Conservation (phyloP, 805 yeast genomes). For the Metschnikowia dekortorum region DNA sequence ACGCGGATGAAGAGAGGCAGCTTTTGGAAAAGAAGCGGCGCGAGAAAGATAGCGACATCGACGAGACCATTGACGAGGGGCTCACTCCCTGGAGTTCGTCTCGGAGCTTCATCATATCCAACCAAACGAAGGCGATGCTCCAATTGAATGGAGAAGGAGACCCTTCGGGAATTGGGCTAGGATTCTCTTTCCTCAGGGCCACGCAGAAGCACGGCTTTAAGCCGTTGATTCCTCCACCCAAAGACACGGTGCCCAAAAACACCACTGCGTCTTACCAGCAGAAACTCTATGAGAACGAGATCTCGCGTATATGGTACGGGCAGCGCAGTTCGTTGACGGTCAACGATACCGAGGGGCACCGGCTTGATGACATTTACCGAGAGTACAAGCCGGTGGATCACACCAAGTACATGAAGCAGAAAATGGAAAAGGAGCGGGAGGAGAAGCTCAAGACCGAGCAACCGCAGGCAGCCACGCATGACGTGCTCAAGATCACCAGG, state of each 20-base stretch:
- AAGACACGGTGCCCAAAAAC: slow-evolving; percentile 36
- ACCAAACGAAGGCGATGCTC: slow-evolving; percentile 95
- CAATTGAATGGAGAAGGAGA: slow-evolving; percentile 94
- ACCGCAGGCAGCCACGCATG: slow-evolving; percentile 17
- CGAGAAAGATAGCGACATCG: slow-evolving; percentile 25
- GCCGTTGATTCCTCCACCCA: slow-evolving; percentile 33
- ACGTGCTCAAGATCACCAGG: slow-evolving; percentile 55
- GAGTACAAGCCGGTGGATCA: slow-evolving; percentile 38
- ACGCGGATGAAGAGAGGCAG: slow-evolving; percentile 20
- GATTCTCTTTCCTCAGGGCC: slow-evolving; percentile 80
- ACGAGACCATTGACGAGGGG: slow-evolving; percentile 73
- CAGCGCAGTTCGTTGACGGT: slow-evolving; percentile 59
- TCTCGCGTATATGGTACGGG: slow-evolving; percentile 82
- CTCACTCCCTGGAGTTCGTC: slow-evolving; percentile 94
- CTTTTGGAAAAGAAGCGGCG: slow-evolving; percentile 27
- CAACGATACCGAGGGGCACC: slow-evolving; percentile 35
- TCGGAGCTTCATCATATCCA: slow-evolving; percentile 84
- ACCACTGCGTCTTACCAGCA: slow-evolving; percentile 60
- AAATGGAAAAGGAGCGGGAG: slow-evolving; percentile 33
- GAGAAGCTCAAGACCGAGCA: slow-evolving; percentile 27
- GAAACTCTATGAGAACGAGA: slow-evolving; percentile 86
- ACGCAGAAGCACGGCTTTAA: slow-evolving; percentile 93
- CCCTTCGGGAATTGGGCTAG: slow-evolving; percentile 87
- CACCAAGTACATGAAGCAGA: slow-evolving; percentile 27
- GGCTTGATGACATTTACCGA: slow-evolving; percentile 32